Evolutionary conservation across 305 asterid species (phyloP), one percentile per base, ranked within the genome.

Genomic region (Rubia peregrina): DNA sequence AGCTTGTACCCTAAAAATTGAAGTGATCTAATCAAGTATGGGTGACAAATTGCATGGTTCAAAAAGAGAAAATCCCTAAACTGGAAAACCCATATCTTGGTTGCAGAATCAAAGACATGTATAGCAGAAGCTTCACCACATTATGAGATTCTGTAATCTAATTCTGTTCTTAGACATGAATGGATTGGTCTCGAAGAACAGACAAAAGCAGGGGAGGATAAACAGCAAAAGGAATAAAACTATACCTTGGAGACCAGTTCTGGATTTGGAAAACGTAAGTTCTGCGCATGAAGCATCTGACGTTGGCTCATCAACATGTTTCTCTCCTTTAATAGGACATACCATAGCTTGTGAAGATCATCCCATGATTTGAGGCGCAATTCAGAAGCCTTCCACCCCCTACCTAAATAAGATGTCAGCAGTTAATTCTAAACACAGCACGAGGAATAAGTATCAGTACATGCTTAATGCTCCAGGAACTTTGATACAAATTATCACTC

Each of bases 321-420:
- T 81, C 88, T 94, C 78, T 91, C 97, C 90, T 88, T 89, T 56
- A 91, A 80, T 71, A 94, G 90, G 65, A 94, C 96, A 80, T 81
- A 87, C 96, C 97, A 94, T 10, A 94, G 91, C 88, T 91, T 92
- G 70, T 94, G 84, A 74, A 94, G 96, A 81, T 94, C 97, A 75
- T 94, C 97, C 98, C 98, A 94, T 21, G 97, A 91, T 87, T 91
- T 91, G 76, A 94, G 90, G 75, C 96, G 96, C 78, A 91, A 85
- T 79, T 93, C 97, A 75, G 91, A 67, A 74, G 98, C 97, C 85
- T 90, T 92, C 97, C 98, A 92, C 75, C 97, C 73, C 79, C 96
- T 82, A 76, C 97, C 96, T 92, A 71, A 68, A 79, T 53, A 71
- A 43, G 33, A 76, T 42, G 14, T 56, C 12, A 17, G 48, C 44